Conservation (phyloP, 2,329 filamentous ascomycete genomes). For the Bipolaris victoriae region DNA sequence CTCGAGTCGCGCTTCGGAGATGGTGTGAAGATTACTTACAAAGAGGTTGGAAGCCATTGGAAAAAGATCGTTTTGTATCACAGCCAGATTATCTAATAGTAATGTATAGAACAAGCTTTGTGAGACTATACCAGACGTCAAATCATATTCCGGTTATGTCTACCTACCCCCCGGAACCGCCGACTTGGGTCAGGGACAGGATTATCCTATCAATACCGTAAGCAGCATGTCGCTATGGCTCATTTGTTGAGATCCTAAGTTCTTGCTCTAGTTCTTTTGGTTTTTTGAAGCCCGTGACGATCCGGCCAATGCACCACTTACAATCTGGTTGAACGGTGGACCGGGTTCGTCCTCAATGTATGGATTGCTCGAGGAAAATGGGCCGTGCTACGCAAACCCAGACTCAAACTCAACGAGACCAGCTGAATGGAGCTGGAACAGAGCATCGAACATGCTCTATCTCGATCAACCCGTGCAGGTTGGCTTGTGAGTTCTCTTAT, state of each 20-base stretch:
- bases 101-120: constrained; percentile 52
- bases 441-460: constrained; percentile 59
- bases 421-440: constrained; percentile 28
- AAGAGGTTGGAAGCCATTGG: constrained; percentile 22
- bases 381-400: constrained; percentile 55
- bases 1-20: constrained; percentile 29
- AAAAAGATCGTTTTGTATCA: neutral
- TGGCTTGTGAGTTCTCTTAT: constrained; percentile 51
- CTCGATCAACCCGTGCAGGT: constrained; percentile 67
- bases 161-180: constrained; percentile 26
- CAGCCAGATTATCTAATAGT: constrained; percentile 1
- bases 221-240: neutral
- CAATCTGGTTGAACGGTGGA: constrained; percentile 58
- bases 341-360: constrained; percentile 51
- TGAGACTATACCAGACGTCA: constrained; percentile 60
- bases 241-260: neutral
- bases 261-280: constrained; percentile 45
- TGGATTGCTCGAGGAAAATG: constrained; percentile 54
- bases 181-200: constrained; percentile 27
- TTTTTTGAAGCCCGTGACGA: constrained; percentile 61
- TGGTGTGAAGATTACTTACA: constrained; percentile 34
- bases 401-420: constrained; percentile 17
- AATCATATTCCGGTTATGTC: constrained; percentile 60
- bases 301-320: constrained; percentile 58
- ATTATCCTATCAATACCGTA: constrained; percentile 27